Conservation (phyloP, 176 grass and related monocot genomes). For the Dendrocalamus sinicus region DNA sequence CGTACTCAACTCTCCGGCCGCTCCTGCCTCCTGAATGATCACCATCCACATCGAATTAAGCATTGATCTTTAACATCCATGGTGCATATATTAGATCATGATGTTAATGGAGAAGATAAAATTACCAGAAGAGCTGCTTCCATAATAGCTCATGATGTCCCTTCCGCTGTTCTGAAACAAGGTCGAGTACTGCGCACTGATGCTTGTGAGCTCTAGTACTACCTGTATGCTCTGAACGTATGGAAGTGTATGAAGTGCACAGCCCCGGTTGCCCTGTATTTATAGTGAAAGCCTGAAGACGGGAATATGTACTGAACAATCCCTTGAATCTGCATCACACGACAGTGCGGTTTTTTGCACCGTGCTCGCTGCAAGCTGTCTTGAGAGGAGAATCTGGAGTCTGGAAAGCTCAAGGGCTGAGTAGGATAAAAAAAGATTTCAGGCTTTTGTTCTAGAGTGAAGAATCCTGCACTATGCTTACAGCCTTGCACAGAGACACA, state of each 20-base stretch:
- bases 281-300: slow-evolving; percentile 60
- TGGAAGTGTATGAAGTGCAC: slow-evolving; percentile 45
- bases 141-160: slow-evolving; percentile 69
- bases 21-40: slow-evolving; percentile 59
- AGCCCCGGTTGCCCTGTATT: slow-evolving; percentile 58
- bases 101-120: slow-evolving; percentile 37
- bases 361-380: slow-evolving; percentile 39
- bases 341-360: slow-evolving; percentile 42
- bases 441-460: slow-evolving; percentile 50
- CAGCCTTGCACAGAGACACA: slow-evolving; percentile 31
- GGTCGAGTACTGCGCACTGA: slow-evolving; percentile 9
- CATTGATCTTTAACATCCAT: slow-evolving; percentile 16
- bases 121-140: slow-evolving; percentile 82
- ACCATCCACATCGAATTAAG: slow-evolving; percentile 39
- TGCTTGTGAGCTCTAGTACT: slow-evolving; percentile 26
- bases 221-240: slow-evolving; percentile 25
- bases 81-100: slow-evolving; percentile 12
- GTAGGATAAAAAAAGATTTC: slow-evolving; percentile 41
- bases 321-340: slow-evolving; percentile 61
- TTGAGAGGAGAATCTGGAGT: slow-evolving; percentile 47
- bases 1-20: slow-evolving; percentile 59
- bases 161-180: slow-evolving; percentile 39
- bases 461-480: slow-evolving; percentile 40
- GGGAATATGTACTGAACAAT: slow-evolving; percentile 50
- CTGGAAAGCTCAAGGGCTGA: slow-evolving; percentile 39